These are phyloP conservation scores for Cardamine occulta DNA, from an alignment of 345 rosid genomes.

Conservation along the genomic window DNA sequence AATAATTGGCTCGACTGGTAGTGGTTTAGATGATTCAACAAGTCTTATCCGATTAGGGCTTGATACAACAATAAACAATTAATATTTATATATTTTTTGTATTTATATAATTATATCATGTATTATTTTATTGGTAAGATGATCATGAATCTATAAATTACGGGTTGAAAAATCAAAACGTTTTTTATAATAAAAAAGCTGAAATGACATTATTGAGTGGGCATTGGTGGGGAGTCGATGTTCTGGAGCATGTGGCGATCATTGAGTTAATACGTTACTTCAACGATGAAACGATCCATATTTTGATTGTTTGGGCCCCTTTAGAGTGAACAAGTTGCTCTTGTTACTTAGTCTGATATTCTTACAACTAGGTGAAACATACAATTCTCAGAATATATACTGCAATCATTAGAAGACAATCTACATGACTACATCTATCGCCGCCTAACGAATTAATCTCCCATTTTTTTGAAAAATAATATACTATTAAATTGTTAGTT, in stretches of 20 bases:
- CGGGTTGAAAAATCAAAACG: constrained; percentile 22
- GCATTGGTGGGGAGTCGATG: constrained; percentile 35
- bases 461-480: background rate
- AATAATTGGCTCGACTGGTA: background rate
- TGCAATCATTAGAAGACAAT: constrained; percentile 33
- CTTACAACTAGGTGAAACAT: constrained; percentile 11
- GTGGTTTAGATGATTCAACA: background rate
- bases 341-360: constrained; percentile 30
- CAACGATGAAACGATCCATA: constrained; percentile 9
- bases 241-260: constrained; percentile 21
- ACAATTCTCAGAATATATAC: background rate
- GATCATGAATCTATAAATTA: background rate
- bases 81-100: background rate
- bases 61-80: background rate
- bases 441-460: background rate
- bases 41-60: constrained; percentile 4
- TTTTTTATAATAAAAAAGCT: background rate
- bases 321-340: constrained; percentile 29
- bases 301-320: constrained; percentile 35
- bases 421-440: background rate
- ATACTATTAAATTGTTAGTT: background rate
- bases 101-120: background rate
- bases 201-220: constrained; percentile 34
- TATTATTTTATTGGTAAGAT: background rate
- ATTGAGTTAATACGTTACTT: constrained; percentile 28